These are phyloP conservation scores for Ophiostoma novo-ulmi DNA, from an alignment of 2,329 filamentous ascomycete species.

Conservation along the genomic window DNA sequence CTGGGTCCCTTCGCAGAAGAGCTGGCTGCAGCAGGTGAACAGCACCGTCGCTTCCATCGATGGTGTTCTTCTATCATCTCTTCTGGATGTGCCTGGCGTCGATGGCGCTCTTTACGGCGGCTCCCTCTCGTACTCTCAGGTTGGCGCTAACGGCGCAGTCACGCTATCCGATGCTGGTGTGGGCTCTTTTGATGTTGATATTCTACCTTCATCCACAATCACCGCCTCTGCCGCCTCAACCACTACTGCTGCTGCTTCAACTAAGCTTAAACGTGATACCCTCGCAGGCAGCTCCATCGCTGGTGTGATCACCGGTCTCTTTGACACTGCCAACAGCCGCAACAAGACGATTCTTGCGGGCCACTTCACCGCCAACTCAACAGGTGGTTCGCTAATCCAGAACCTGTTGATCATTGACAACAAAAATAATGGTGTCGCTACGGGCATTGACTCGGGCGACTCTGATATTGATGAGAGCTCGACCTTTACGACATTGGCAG, in stretches of 20 bases:
- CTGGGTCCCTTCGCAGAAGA: constrained; percentile 79
- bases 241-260: constrained; percentile 35
- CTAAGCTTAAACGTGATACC: constrained; percentile 44
- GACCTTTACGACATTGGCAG: constrained; percentile 65
- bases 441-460: constrained; percentile 61
- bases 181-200: constrained; percentile 53
- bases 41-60: constrained; percentile 59
- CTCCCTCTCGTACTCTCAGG: constrained; percentile 69
- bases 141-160: constrained; percentile 67
- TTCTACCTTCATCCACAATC: constrained; percentile 37
- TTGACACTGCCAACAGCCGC: constrained; percentile 59
- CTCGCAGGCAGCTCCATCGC: constrained; percentile 41
- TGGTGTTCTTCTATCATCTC: constrained; percentile 65
- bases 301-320: constrained; percentile 73
- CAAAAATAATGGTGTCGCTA: constrained; percentile 59
- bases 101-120: constrained; percentile 70
- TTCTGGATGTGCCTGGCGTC: constrained; percentile 57
- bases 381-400: constrained; percentile 64
- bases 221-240: constrained; percentile 27
- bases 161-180: constrained; percentile 54
- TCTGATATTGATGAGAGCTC: constrained; percentile 64
- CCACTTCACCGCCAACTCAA: constrained; percentile 68
- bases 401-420: constrained; percentile 82
- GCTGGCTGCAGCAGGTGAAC: constrained; percentile 81
- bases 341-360: constrained; percentile 88